Percentiles rank a stretch among this genome's conserved stretches.
Evolutionary conservation across 352 stramenopile genomes (phyloP).

Genomic region (Pythium sukuiense): DNA sequence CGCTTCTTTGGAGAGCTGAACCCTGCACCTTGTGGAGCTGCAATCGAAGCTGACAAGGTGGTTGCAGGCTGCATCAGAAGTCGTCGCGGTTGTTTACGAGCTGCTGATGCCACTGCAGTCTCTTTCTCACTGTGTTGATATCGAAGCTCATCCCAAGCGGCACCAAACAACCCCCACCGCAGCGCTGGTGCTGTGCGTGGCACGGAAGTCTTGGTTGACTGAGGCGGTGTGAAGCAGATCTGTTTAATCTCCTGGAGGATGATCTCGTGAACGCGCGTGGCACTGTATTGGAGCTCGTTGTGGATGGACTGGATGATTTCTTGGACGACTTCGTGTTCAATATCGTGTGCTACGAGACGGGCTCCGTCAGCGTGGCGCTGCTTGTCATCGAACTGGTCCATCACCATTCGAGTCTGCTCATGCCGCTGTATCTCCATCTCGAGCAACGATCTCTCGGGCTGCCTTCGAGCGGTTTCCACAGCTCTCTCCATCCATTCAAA

Average conservation of each 20-base stretch:
- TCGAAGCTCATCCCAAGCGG: slow-evolving; percentile 2
- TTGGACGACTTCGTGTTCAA: slow-evolving; percentile 30
- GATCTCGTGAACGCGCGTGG: slow-evolving; percentile 23
- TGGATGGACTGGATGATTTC: slow-evolving; percentile 44
- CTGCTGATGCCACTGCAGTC: not conserved
- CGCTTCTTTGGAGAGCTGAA: slow-evolving; percentile 7
- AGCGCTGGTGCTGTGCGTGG: not conserved
- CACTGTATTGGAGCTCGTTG: slow-evolving; percentile 34
- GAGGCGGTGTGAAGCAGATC: slow-evolving; percentile 22
- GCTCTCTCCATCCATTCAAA: slow-evolving; percentile 42
- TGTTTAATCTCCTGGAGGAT: slow-evolving; percentile 28
- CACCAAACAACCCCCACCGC: slow-evolving; percentile 3
- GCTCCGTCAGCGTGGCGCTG: slow-evolving; percentile 8
- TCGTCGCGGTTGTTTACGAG: not conserved
- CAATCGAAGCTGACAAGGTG: not conserved
- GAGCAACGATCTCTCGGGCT: slow-evolving; percentile 35
- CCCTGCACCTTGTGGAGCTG: not conserved
- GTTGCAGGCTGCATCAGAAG: slow-evolving; percentile 9
- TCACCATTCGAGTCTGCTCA: slow-evolving; percentile 21
- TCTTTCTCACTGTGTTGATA: not conserved
- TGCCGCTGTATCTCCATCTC: slow-evolving; percentile 33
- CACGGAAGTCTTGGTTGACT: not conserved
- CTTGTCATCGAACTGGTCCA: slow-evolving; percentile 30
- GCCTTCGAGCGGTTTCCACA: slow-evolving; percentile 15
- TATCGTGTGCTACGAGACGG: slow-evolving; percentile 17